Conservation (phyloP, 345 rosid genomes). For the Sonneratia caseolaris region DNA sequence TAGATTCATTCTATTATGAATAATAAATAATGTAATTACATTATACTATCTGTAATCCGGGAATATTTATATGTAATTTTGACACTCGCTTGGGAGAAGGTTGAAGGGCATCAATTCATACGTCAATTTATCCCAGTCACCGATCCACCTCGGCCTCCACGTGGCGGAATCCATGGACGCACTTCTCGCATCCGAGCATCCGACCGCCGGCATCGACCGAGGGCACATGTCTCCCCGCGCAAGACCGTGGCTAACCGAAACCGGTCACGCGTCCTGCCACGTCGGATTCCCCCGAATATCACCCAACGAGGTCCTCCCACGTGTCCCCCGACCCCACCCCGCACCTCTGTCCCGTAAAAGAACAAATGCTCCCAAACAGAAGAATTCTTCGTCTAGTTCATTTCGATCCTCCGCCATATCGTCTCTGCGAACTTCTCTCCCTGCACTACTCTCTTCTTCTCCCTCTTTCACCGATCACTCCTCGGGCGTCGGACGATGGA, state of each 20-base stretch:
- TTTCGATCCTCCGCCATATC: background rate
- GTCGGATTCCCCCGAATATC: background rate
- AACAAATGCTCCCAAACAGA: background rate
- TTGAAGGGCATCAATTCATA: background rate
- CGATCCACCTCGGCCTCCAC: background rate
- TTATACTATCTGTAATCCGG: no score
- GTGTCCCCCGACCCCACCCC: background rate
- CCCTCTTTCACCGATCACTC: background rate
- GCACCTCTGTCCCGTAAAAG: background rate
- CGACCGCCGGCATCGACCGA: background rate
- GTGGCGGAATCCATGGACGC: constrained; percentile 8
- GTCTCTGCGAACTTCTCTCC: background rate
- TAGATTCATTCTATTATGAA: no score
- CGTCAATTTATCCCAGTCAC: background rate
- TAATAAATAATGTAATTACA: no score
- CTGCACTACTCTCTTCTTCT: background rate
- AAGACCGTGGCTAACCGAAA: constrained; percentile 26
- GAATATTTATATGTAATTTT: no score
- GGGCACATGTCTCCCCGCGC: constrained; percentile 17
- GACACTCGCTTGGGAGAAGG: no score
- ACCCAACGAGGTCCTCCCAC: constrained; percentile 1
- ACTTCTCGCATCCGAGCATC: background rate
- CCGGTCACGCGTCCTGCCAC: constrained; percentile 16
- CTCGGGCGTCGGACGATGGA: constrained; percentile 4
- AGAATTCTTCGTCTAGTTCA: background rate